phyloP scores from a whole-genome alignment of 176 grass and related monocot species.

The Zoysia pacifica region DNA sequence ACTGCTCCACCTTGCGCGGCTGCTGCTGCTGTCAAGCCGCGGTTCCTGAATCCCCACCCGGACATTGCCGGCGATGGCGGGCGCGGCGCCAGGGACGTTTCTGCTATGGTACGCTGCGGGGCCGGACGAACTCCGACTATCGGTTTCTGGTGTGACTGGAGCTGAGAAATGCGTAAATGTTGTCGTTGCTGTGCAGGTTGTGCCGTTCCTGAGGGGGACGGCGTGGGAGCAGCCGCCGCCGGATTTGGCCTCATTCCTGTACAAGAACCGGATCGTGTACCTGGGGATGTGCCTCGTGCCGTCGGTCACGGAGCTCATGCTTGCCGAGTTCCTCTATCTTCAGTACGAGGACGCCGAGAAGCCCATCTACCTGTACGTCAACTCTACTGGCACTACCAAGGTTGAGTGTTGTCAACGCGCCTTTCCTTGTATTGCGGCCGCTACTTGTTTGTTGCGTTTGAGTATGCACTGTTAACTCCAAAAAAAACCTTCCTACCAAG shows the following conservation, averaged over 20 bases:
- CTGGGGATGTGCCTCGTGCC: conserved; percentile 82
- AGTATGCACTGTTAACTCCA: not conserved
- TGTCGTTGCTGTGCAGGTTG: conserved; percentile 48
- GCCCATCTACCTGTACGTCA: conserved; percentile 92
- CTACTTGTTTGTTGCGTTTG: not conserved
- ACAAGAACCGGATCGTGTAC: conserved; percentile 93
- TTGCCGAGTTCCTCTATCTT: conserved; percentile 84
- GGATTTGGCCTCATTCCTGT: conserved; percentile 76
- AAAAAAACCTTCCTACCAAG: not conserved
- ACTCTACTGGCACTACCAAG: conserved; percentile 90
- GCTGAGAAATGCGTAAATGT: not conserved
- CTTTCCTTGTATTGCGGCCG: not conserved
- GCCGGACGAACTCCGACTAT: not conserved
- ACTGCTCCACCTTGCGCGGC: conserved; percentile 18
- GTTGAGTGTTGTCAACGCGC: conserved; percentile 24
- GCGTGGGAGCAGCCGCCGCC: conserved; percentile 65
- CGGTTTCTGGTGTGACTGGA: not conserved
- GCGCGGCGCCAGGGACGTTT: conserved; percentile 39
- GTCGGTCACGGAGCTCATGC: conserved; percentile 76
- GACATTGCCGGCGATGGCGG: conserved; percentile 19
- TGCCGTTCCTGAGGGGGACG: conserved; percentile 73
- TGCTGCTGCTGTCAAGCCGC: conserved; percentile 18
- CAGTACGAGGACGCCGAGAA: conserved; percentile 75
- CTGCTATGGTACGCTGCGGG: conserved; percentile 32
- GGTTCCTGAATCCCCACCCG: conserved; percentile 46